Evolutionary conservation across 2,329 filamentous ascomycete species (phyloP), one percentile per base, ranked within the genome.

Genomic region (Diaporthe sp.): DNA sequence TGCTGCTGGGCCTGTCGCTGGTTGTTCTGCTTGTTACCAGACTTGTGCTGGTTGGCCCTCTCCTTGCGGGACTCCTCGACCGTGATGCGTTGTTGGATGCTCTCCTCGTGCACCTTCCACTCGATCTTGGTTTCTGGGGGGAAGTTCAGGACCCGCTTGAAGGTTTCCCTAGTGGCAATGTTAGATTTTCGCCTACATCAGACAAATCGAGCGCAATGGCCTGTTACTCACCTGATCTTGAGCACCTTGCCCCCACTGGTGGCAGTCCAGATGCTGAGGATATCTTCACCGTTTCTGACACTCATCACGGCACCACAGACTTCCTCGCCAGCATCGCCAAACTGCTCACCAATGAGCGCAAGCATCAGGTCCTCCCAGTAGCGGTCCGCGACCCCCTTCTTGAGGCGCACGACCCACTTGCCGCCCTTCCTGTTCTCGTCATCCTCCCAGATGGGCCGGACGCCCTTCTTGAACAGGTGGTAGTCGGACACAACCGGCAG

Each of bases 391-490:
- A 99, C 95, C 35, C 97, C 97, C 88, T 99, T 99, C 90, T 98
- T 98, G 82, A 99, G 87, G 78, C 96, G 91, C 82, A 99, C 92
- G 78, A 98, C 96, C 96, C 96, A 99, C 86, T 99, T 99, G 69
- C 97, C 97, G 72, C 97, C 97, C 78, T 92, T 93, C 84, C 95
- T 97, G 86, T 99, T 99, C 82, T 97, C 95, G 61, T 98, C 95
- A 79, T 99, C 97, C 84, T 99, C 97, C 97, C 97, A 99, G 79
- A 99, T 97, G 30, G 97, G 97, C 76, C 97, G 92, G 76, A 99
- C 96, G 72, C 96, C 96, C 82, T 97, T 95, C 85, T 97, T 97
- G 88, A 99, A 99, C 75, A 99, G 93, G 83, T 99, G 97, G 82
- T 98, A 99, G 85, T 99, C 97, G 33, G 96, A 98, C 40, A 98